phyloP scores from a whole-genome alignment of 495 filamentous ascomycete genomes.

The Darksidea phi region DNA sequence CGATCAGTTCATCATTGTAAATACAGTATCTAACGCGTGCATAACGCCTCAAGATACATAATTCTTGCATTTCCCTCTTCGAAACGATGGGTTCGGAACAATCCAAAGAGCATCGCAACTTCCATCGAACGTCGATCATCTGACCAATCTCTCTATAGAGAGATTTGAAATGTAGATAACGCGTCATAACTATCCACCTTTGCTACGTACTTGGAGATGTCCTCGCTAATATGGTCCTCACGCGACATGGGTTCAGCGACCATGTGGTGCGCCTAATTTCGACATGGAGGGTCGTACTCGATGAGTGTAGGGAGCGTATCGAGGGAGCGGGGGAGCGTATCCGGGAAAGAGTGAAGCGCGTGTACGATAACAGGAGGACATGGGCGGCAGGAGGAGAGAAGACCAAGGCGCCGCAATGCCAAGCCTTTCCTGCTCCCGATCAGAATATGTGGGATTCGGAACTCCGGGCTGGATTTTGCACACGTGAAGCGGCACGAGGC shows the following conservation, averaged over 20 bases:
- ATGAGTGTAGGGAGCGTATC: not conserved
- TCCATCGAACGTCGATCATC: not conserved
- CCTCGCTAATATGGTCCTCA: not conserved
- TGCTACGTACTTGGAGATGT: not conserved
- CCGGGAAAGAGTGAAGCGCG: too few species aligned
- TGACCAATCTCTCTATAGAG: not conserved
- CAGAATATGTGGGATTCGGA: too few species aligned
- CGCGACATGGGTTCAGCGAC: not conserved
- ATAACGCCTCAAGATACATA: not conserved
- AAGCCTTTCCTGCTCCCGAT: too few species aligned
- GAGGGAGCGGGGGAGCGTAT: not conserved
- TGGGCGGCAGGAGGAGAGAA: too few species aligned
- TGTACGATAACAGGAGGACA: too few species aligned
- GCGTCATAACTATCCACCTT: not conserved
- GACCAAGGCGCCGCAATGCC: too few species aligned
- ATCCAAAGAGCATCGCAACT: not conserved
- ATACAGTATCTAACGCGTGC: not conserved
- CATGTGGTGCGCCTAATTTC: not conserved
- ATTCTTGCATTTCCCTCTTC: not conserved
- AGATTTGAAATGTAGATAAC: not conserved
- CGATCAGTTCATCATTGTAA: too few species aligned
- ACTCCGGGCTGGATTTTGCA: too few species aligned
- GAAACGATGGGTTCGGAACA: not conserved
- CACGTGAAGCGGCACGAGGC: too few species aligned
- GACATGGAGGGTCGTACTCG: not conserved